Evolutionary conservation across 495 filamentous ascomycete species (phyloP).

Genomic region (Daldinia caldariorum): DNA sequence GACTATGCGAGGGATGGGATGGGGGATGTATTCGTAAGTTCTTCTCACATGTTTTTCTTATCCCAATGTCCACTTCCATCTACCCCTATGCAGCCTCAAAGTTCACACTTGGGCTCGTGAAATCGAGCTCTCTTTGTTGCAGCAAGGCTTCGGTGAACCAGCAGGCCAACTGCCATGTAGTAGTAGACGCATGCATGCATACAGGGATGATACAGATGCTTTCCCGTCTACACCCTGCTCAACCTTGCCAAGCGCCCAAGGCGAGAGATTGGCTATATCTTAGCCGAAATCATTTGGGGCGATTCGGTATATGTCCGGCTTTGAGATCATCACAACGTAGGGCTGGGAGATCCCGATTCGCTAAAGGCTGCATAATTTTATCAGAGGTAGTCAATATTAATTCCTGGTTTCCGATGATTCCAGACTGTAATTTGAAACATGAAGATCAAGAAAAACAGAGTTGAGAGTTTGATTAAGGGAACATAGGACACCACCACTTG

Average conservation of each 20-base stretch:
- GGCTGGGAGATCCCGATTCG: constrained; percentile 8
- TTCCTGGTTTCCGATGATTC: not conserved
- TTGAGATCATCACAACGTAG: constrained; percentile 27
- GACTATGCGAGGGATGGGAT: constrained; percentile 17
- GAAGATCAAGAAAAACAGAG: not conserved
- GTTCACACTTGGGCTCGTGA: constrained; percentile 8
- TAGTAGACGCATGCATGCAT: constrained; percentile 18
- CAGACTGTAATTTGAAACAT: not conserved
- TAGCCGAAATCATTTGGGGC: constrained; percentile 24
- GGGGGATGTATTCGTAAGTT: constrained; percentile 20
- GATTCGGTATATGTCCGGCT: constrained; percentile 8
- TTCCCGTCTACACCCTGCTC: constrained; percentile 25
- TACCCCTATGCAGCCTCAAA: not conserved
- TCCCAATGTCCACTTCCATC: not conserved
- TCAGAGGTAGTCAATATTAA: constrained; percentile 8
- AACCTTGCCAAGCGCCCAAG: constrained; percentile 23
- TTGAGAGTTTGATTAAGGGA: constrained; percentile 12
- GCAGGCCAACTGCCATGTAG: not conserved
- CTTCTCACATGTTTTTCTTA: constrained; percentile 5
- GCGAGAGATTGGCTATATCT: constrained; percentile 17
- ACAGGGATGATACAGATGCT: constrained; percentile 17
- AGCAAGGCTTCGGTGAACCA: constrained; percentile 25
- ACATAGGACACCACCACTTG: not conserved
- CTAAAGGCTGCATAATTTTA: constrained; percentile 19
- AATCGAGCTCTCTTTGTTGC: constrained; percentile 14